Percentiles rank a stretch among this genome's conserved stretches.
Evolutionary conservation across 495 filamentous ascomycete species (phyloP).

Genomic region (Hypomontagnella submonticulosa): DNA sequence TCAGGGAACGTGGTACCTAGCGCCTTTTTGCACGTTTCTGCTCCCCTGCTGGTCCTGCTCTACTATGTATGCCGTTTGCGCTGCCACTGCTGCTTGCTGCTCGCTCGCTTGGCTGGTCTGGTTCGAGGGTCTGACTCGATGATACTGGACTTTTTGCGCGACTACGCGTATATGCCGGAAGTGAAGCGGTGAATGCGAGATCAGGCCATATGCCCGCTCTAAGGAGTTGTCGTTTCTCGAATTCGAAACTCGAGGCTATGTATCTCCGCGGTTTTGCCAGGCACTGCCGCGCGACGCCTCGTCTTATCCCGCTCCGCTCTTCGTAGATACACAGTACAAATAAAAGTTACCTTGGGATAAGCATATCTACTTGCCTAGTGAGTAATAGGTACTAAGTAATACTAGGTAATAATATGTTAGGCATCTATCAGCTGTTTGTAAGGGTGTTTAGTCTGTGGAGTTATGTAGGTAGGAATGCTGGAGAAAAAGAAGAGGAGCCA

Average conservation of each 20-base stretch:
- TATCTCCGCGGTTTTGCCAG: not conserved
- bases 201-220: constrained; percentile 29
- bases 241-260: constrained; percentile 33
- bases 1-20: constrained; percentile 37
- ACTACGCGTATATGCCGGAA: constrained; percentile 15
- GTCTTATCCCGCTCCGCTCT: too few species aligned
- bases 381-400: not conserved
- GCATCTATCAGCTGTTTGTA: constrained; percentile 31
- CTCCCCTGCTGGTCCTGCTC: constrained; percentile 12
- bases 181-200: constrained; percentile 36
- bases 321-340: constrained; percentile 3
- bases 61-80: constrained; percentile 6
- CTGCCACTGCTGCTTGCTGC: not conserved
- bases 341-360: not conserved
- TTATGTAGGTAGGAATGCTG: constrained; percentile 25
- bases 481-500: constrained; percentile 36
- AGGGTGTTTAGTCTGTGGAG: constrained; percentile 14
- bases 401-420: constrained; percentile 6
- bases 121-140: not conserved
- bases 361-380: constrained; percentile 8
- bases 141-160: too few species aligned
- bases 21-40: constrained; percentile 26
- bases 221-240: constrained; percentile 12
- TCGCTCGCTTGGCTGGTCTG: not conserved
- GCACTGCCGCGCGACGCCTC: too few species aligned